Evolutionary conservation across 345 rosid genomes (phyloP).

Genomic region (Sonneratia alba): DNA sequence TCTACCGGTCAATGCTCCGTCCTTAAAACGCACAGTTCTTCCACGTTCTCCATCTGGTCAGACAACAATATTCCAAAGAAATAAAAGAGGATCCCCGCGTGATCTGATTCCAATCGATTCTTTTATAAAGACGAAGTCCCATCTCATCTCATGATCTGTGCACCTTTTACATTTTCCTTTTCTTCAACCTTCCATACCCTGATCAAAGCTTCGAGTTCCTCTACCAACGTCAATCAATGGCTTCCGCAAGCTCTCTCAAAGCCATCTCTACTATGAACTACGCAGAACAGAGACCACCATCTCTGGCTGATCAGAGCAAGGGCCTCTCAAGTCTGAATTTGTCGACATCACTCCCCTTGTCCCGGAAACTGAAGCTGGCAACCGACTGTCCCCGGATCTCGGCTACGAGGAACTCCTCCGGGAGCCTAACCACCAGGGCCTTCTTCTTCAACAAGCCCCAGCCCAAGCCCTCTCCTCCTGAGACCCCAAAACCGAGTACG

Average conservation of each 20-base stretch:
- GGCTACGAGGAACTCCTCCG: conserved; percentile 2
- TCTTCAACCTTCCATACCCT: neutral
- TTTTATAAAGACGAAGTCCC: neutral
- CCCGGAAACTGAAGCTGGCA: neutral
- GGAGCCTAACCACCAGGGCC: conserved; percentile 10
- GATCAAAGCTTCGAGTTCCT: neutral
- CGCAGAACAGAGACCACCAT: neutral
- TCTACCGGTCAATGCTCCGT: neutral
- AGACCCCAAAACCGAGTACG: conserved; percentile 12
- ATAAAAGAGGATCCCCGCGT: neutral
- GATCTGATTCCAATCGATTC: neutral
- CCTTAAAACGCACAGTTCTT: neutral
- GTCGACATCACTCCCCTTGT: neutral
- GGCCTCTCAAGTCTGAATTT: conserved; percentile 3
- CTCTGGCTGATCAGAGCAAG: neutral
- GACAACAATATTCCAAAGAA: neutral
- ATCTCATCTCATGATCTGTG: neutral
- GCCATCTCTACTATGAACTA: neutral
- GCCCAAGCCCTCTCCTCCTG: conserved; percentile 7
- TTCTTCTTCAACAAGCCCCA: conserved; percentile 17
- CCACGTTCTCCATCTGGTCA: neutral
- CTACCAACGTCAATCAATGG: neutral
- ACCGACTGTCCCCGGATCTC: neutral
- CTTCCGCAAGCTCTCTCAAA: neutral
- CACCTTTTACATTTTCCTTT: neutral